Evolutionary conservation across 352 stramenopile species (phyloP), one percentile per base, ranked within the genome.

Genomic region (Elongisporangium senticosum): DNA sequence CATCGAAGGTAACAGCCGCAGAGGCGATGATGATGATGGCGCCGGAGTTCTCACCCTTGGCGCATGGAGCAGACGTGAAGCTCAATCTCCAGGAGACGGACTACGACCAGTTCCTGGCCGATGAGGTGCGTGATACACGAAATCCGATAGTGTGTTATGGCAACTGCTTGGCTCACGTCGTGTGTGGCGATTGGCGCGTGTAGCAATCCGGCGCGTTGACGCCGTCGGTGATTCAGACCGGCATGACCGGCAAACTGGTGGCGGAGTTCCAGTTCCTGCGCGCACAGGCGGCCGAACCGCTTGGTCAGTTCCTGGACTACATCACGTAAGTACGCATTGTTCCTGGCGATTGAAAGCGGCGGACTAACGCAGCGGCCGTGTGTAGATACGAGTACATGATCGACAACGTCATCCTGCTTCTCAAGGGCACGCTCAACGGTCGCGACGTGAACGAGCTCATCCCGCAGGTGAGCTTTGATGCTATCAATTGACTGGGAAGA

Each of bases 361-460:
- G 24, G 19, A 2, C 19, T 61, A 5, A 22, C n/a, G 19, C 37
- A 50, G 21, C 33, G 22, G 33, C 50, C 22, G 28, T 47, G 15
- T 24, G 48, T 79, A 96, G 77, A 68, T 91, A 85, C 81, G 97
- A 99, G 80, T 99, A 99, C 83, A 99, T 99, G 97, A 99, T 99
- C 74, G 97, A 99, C 73, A 99, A 99, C 71, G 89, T 99, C 53
- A 99, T 99, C 75, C 80, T 99, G 39, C 81, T 99, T 24, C 87
- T 99, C 55, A 99, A 99, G 71, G 96, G 96, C 58, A 98, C 97
- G 49, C 79, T 99, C 19, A 98, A 94, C 66, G 96, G 96, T 28
- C 91, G 96, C 58, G 94, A 99, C 66, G 86, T 97, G 57, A 98
- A 99, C 66, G 97, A 99, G 69, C 87, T 99, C 49, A 98, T 99